phyloP scores from a whole-genome alignment of 352 stramenopile genomes.

The Pythium guiyangense region DNA sequence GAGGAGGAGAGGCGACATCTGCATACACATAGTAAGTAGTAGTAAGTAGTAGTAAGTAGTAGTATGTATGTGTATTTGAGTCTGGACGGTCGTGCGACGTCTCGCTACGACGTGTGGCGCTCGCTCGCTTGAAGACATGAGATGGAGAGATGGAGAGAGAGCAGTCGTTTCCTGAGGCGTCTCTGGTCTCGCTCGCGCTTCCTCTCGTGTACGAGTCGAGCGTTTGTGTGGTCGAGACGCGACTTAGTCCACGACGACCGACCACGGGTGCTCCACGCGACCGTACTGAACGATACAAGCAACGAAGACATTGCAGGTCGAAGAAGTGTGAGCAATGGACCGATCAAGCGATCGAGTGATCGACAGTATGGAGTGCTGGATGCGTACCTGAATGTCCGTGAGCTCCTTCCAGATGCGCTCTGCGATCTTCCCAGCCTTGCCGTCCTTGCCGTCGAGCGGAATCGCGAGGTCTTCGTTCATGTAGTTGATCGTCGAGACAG shows the following conservation, averaged over 20 bases:
- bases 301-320: too few relatives aligned
- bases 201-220: too few relatives aligned
- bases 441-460: conserved; percentile 75
- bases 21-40: too few relatives aligned
- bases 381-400: conserved; percentile 78
- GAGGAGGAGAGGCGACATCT: too few relatives aligned
- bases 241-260: conserved; percentile 29
- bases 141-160: background rate
- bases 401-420: conserved; percentile 89
- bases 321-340: too few relatives aligned
- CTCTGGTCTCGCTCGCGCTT: background rate
- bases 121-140: background rate
- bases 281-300: conserved; percentile 35
- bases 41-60: too few relatives aligned
- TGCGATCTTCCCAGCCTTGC: conserved; percentile 81
- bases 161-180: background rate
- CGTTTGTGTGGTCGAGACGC: too few relatives aligned
- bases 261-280: conserved; percentile 31
- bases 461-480: conserved; percentile 91
- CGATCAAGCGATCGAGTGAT: too few relatives aligned
- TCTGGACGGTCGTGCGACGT: too few relatives aligned
- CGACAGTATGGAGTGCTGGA: background rate
- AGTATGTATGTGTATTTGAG: background rate
- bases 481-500: conserved; percentile 94
- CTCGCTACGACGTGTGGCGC: too few relatives aligned